These are phyloP conservation scores for Nectriaceae sp. DNA, from an alignment of 2,329 filamentous ascomycete genomes.

Conservation along the genomic window DNA sequence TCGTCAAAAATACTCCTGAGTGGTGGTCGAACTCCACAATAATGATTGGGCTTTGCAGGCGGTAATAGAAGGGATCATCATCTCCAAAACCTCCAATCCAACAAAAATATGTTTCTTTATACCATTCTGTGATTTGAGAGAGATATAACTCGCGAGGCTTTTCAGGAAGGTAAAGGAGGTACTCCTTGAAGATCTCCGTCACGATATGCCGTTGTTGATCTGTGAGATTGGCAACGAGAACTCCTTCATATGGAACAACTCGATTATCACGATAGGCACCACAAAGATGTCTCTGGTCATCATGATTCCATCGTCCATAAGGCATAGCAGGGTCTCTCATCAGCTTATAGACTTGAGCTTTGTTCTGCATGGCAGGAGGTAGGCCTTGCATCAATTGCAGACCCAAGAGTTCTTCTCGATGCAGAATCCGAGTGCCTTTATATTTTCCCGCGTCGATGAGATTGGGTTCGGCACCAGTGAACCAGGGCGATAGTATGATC, in stretches of 20 bases:
- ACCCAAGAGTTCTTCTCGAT: constrained; percentile 64
- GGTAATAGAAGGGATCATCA: constrained; percentile 74
- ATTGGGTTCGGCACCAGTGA: constrained; percentile 81
- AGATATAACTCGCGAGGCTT: constrained; percentile 56
- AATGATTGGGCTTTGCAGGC: constrained; percentile 75
- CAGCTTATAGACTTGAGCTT: constrained; percentile 58
- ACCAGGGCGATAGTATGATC: constrained; percentile 72
- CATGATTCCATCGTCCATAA: constrained; percentile 72
- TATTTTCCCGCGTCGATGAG: constrained; percentile 66
- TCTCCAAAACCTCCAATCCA: constrained; percentile 75
- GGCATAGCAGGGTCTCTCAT: constrained; percentile 69
- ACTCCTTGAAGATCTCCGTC: constrained; percentile 62
- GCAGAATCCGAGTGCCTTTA: constrained; percentile 65
- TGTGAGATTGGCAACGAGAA: constrained; percentile 53
- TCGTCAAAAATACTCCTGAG: background rate
- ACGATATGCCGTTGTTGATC: constrained; percentile 54
- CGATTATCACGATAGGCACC: constrained; percentile 80
- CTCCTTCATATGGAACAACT: constrained; percentile 72
- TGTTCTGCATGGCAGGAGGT: constrained; percentile 41
- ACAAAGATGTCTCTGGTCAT: constrained; percentile 77
- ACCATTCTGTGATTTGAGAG: constrained; percentile 53
- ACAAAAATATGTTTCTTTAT: constrained; percentile 74
- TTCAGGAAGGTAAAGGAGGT: constrained; percentile 67
- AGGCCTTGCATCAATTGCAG: constrained; percentile 71
- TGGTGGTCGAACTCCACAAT: constrained; percentile 80